phyloP scores from a whole-genome alignment of 2,329 filamentous ascomycete species.

The Pyricularia grisea region DNA sequence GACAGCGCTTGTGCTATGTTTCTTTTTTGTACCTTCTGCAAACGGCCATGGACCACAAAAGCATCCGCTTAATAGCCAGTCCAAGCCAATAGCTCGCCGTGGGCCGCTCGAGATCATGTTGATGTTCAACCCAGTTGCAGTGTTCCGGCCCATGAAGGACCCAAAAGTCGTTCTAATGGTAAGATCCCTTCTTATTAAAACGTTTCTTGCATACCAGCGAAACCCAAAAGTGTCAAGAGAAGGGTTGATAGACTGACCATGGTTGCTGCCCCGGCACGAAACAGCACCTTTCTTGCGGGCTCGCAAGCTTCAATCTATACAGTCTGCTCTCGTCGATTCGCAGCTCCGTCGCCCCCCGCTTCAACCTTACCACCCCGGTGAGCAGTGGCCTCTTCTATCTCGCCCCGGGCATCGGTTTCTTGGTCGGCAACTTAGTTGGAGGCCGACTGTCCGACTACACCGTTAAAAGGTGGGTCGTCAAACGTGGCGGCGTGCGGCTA shows the following conservation, averaged over 20 bases:
- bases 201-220: no score
- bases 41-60: not conserved
- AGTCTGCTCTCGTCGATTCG: conserved; percentile 55
- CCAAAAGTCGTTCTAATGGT: conserved; percentile 2
- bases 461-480: conserved; percentile 55
- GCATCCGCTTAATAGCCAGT: not conserved
- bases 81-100: not conserved
- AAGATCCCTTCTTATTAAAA: not conserved
- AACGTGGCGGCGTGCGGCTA: conserved; percentile 47
- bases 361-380: conserved; percentile 56
- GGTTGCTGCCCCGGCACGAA: not conserved
- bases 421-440: conserved; percentile 61
- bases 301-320: conserved; percentile 62
- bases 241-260: not conserved
- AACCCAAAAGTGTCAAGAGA: not conserved
- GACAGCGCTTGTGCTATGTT: conserved; percentile 16
- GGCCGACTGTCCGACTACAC: conserved; percentile 60
- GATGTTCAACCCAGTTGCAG: conserved; percentile 5
- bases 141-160: conserved; percentile 6
- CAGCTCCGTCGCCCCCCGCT: conserved; percentile 66
- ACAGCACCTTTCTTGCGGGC: conserved; percentile 29
- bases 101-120: not conserved
- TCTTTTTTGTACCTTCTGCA: conserved; percentile 15
- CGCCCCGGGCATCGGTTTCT: conserved; percentile 61
- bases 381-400: conserved; percentile 66